Evolutionary conservation across 805 yeast genomes (phyloP).

Genomic region (Kurtzmaniella fragi): DNA sequence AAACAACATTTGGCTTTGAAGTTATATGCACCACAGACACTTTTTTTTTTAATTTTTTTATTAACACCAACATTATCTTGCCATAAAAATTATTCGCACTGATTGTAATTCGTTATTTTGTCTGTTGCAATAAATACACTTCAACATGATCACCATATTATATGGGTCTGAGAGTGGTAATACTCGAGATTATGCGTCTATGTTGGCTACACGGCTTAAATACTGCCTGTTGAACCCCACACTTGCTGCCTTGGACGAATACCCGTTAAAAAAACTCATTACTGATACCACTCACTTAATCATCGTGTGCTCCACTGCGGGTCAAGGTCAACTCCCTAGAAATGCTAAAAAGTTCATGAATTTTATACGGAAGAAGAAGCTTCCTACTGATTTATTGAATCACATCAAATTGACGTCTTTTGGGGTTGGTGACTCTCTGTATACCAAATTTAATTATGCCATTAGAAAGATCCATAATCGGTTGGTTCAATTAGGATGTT

Average conservation of each 20-base stretch:
- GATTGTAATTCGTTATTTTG: neutral
- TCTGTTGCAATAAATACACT: neutral
- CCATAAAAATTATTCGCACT: neutral
- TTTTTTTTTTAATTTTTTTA: no score
- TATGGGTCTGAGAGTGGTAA: constrained; percentile 95
- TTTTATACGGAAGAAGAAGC: constrained; percentile 60
- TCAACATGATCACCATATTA: constrained; percentile 47
- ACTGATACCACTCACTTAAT: constrained; percentile 43
- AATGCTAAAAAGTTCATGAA: constrained; percentile 73
- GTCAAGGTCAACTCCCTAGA: constrained; percentile 90
- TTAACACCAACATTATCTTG: neutral
- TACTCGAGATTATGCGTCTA: constrained; percentile 76
- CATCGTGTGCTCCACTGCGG: constrained; percentile 81
- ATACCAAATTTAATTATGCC: constrained; percentile 87
- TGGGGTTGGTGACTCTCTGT: constrained; percentile 92
- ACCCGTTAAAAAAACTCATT: constrained; percentile 49
- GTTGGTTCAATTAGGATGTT: constrained; percentile 75
- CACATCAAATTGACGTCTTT: constrained; percentile 66
- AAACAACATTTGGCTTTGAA: neutral
- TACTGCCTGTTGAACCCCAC: constrained; percentile 47
- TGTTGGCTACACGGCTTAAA: constrained; percentile 51
- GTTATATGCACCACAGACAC: no score
- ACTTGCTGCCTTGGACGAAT: constrained; percentile 55
- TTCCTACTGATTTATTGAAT: constrained; percentile 54
- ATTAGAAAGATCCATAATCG: constrained; percentile 76